These are phyloP conservation scores for Rhizophagus clarus DNA, from an alignment of 192 early-diverging fungal species.

Conservation along the genomic window DNA sequence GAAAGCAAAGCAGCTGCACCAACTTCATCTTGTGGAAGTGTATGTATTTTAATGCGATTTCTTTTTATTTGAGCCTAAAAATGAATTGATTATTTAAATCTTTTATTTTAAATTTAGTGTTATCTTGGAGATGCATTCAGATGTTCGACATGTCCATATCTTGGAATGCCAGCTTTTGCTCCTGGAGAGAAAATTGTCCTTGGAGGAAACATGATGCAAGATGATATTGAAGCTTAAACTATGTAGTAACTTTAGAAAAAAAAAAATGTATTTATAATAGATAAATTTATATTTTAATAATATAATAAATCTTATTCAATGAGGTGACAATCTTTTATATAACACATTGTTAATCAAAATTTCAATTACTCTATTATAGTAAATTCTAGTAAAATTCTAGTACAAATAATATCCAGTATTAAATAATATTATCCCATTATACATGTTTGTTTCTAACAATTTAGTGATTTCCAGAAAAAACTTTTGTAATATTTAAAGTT, in stretches of 20 bases:
- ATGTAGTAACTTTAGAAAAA: no score
- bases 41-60: not conserved
- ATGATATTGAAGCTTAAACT: constrained; percentile 60
- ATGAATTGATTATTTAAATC: constrained; percentile 22
- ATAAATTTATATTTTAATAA: no score
- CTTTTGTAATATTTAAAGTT: constrained; percentile 61
- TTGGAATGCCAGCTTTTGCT: constrained; percentile 96
- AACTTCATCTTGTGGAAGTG: constrained; percentile 56
- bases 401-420: no score
- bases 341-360: no score
- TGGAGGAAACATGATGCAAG: constrained; percentile 73
- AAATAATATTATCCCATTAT: no score
- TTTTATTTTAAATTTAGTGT: constrained; percentile 56
- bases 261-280: no score
- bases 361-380: no score
- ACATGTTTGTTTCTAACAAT: not conserved
- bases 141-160: constrained; percentile 92
- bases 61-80: not conserved
- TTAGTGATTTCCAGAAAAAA: not conserved
- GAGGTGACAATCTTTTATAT: no score
- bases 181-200: constrained; percentile 92
- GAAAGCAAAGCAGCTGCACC: constrained; percentile 54
- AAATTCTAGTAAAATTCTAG: no score
- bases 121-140: constrained; percentile 97
- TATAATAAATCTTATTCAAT: no score